Evolutionary conservation across 2,329 filamentous ascomycete species (phyloP).

Genomic region (Dactylellina parvicollis): DNA sequence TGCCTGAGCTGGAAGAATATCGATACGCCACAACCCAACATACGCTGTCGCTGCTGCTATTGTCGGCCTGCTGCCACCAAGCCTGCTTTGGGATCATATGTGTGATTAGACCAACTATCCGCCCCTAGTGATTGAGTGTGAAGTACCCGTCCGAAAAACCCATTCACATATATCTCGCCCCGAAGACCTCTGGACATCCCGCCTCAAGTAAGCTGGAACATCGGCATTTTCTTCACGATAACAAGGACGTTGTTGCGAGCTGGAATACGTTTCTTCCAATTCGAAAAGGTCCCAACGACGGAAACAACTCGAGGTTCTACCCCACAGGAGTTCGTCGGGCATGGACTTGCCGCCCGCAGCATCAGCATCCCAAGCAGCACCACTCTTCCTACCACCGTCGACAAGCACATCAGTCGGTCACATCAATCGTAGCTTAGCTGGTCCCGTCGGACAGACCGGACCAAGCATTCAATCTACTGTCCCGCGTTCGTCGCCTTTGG

Average conservation of each 20-base stretch:
- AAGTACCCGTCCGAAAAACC: conserved; percentile 11
- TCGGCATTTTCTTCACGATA: conserved; percentile 3
- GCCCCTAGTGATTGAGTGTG: conserved; percentile 9
- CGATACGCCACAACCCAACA: conserved; percentile 31
- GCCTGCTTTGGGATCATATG: conserved; percentile 21
- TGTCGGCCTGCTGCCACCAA: conserved; percentile 35
- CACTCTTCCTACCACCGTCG: conserved; percentile 24
- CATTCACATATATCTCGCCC: conserved; percentile 1
- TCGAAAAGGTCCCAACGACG: conserved; percentile 32
- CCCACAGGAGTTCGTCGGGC: conserved; percentile 49
- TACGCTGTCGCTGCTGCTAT: conserved; percentile 13
- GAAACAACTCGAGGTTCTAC: conserved; percentile 33
- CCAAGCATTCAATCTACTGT: conserved; percentile 26
- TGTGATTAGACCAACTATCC: conserved; percentile 27
- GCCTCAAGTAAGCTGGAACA: background rate
- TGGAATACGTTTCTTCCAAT: conserved; percentile 11
- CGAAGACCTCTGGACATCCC: background rate
- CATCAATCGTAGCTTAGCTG: conserved; percentile 20
- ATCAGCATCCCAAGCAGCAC: conserved; percentile 37
- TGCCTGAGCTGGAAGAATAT: conserved; percentile 26
- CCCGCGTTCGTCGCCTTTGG: conserved; percentile 20
- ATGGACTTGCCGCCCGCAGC: conserved; percentile 53
- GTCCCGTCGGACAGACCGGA: conserved; percentile 17
- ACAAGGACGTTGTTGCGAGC: conserved; percentile 34
- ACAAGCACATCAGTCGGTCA: conserved; percentile 28